phyloP scores from a whole-genome alignment of 2,329 filamentous ascomycete genomes.

The Chaetomium sp. region DNA sequence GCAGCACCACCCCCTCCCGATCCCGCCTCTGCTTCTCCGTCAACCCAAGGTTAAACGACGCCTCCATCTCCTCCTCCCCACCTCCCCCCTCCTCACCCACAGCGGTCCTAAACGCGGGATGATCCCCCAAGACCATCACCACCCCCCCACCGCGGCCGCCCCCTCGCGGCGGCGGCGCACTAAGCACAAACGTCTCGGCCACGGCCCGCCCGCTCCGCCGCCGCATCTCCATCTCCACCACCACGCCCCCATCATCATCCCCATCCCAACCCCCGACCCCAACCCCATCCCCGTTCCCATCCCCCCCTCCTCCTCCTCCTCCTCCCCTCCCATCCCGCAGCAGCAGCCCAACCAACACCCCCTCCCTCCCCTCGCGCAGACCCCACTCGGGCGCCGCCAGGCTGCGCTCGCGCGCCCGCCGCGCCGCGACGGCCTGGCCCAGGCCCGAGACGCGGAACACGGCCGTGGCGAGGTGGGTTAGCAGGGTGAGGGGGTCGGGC shows the following conservation, averaged over 20 bases:
- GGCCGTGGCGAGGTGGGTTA: constrained; percentile 86
- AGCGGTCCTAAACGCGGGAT: constrained; percentile 60
- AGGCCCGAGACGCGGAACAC: constrained; percentile 75
- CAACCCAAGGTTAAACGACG: constrained; percentile 82
- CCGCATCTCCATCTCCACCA: constrained; percentile 84
- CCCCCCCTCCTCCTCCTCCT: no score
- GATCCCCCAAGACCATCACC: constrained; percentile 77
- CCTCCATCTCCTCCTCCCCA: constrained; percentile 61
- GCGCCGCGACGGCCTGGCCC: constrained; percentile 71
- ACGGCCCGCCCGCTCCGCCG: constrained; percentile 80
- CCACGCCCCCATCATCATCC: constrained; percentile 54
- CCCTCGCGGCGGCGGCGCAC: constrained; percentile 30
- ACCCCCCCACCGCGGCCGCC: neutral
- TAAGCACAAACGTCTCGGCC: constrained; percentile 64
- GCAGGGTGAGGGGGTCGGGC: constrained; percentile 69
- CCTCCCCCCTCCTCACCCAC: constrained; percentile 54
- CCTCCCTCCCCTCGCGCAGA: constrained; percentile 74
- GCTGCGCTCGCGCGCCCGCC: constrained; percentile 75
- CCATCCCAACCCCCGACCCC: constrained; percentile 27
- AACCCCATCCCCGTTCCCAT: constrained; percentile 30
- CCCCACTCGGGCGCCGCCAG: constrained; percentile 77
- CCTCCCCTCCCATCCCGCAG: constrained; percentile 20
- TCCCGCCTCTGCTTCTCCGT: constrained; percentile 90
- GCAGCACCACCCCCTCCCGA: constrained; percentile 84
- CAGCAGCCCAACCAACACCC: constrained; percentile 72